Conservation (phyloP, 1,139 yeast genomes). For the Nematodospora anomalae region DNA sequence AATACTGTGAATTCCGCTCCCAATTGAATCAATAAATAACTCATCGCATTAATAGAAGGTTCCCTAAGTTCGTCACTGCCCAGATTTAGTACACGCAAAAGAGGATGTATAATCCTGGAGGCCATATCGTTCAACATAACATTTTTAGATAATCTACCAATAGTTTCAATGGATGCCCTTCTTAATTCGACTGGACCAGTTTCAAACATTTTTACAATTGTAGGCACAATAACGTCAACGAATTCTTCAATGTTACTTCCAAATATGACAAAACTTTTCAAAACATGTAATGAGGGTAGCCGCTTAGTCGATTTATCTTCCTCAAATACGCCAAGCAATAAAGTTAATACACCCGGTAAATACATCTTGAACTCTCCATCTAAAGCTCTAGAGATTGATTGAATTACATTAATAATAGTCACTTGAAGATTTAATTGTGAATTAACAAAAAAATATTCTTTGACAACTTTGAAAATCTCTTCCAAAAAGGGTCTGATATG, state of each 20-base stretch:
- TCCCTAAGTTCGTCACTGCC: conserved; percentile 62
- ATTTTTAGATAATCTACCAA: conserved; percentile 76
- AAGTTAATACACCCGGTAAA: conserved; percentile 73
- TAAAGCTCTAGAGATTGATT: conserved; percentile 79
- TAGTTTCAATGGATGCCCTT: conserved; percentile 76
- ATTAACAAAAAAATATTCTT: conserved; percentile 62
- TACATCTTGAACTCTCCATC: conserved; percentile 91
- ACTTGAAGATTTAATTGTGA: conserved; percentile 66
- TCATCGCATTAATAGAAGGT: conserved; percentile 75
- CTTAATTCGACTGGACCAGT: conserved; percentile 59
- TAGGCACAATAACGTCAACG: conserved; percentile 81
- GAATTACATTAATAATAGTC: conserved; percentile 77
- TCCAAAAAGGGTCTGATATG: conserved; percentile 83
- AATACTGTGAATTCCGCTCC: conserved; percentile 85
- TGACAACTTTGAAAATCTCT: conserved; percentile 73
- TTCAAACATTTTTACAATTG: conserved; percentile 79
- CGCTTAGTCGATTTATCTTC: conserved; percentile 68
- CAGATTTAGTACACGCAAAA: conserved; percentile 65
- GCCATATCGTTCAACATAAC: conserved; percentile 86
- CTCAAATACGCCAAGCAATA: conserved; percentile 75
- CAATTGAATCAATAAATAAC: conserved; percentile 75
- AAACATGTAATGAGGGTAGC: conserved; percentile 70
- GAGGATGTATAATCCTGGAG: conserved; percentile 84
- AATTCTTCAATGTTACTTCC: conserved; percentile 89
- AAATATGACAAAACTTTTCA: conserved; percentile 84